Base-by-base conservation (phyloP, 176 grass and related monocot genomes). In the Echinochloa phyllopogon region DNA sequence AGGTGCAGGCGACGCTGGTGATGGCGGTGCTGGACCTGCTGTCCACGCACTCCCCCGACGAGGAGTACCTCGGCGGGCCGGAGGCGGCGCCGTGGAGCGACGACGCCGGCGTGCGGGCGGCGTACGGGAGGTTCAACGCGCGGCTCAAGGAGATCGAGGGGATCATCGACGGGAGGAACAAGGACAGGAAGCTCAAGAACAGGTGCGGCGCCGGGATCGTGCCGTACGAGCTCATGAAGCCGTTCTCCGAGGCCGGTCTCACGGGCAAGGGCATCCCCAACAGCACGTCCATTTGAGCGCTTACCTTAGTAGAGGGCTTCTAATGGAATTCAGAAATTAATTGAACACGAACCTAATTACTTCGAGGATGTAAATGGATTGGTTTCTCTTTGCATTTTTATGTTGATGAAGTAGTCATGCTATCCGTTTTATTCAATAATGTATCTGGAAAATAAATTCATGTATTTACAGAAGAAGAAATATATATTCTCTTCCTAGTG, bases 241-340 rank as follows among this genome's bases (percentile, higher is more conserved):
- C 95, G 4, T 92, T 84, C 75, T 95, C 93, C 1, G 11, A 60
- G 59, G 20, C 50, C 0, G 89, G 93, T 38, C 65, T 91, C 13
- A 98, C 95, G 0, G 79, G 87, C 44, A 94, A 24, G 82, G 95
- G 93, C 36, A 90, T 98, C 24, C 95, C 95, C 9, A 98, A 92
- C 43, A 98, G 89, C 76, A 88, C 89, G 2, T 90, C 92, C 24
- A 95, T 98, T 27, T 95, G 42, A 92, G 16, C 36, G 8, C 43
- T 27, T n/a, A n/a, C n/a, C n/a, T n/a, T 65, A 7, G 5, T 44
- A 49, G 2, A 8, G n/a, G 20, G 13, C 23, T 16, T 17, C 69
- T 72, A 27, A 62, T 29, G 0, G 24, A 29, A 12, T 49, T 15
- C 24, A 71, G 29, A 33, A 4, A 69, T 15, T 13, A 21, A 68